Base-by-base conservation (phyloP, 805 yeast genomes). In the Lipomyces orientalis region DNA sequence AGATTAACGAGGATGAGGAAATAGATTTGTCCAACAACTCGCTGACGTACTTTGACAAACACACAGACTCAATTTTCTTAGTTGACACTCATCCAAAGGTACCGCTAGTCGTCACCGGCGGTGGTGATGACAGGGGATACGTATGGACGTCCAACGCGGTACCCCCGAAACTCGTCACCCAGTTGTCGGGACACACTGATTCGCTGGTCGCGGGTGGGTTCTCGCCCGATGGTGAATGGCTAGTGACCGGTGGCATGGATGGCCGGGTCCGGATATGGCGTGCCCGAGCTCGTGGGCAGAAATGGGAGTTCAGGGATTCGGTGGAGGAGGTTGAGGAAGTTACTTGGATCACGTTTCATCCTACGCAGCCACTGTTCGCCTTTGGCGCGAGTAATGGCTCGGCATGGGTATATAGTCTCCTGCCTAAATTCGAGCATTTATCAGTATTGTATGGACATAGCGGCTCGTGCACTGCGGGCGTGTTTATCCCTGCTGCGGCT, bases 311-410 rank as follows among this genome's bases (percentile, higher is more conserved):
- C 73, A 81, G 85, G 69, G 89, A 87, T 34, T 87, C 88, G 67
- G 80, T 92, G 66, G 93, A 90, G 75, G 97, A 93, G 78, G 93
- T 90, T 56, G 97, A 91, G 73, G 99, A 95, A 80, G 86, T 95
- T 8, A 87, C 88, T 57, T 93, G 97, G 96, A 82, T 94, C 62
- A 79, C 83, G 37, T 84, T 87, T 61, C 99, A 95, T 79, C 97
- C 97, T 34, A 81, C 82, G 25, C 89, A 88, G 75, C 85, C 88
- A 31, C 85, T 91, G 58, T 91, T 94, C 81, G 98, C 98, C 14
- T 91, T 91, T 76, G 98, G 98, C 69, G 94, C 92, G 29, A 81
- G 83, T 7, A 97, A 93, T 78, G 99, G 99, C 2, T 89, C 97
- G 0, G 96, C 93, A 2, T 94, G 97, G 97, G 91, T 89, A 34